These are phyloP conservation scores for Medicago lupulina DNA, from an alignment of 306 rosid species.

Conservation along the genomic window DNA sequence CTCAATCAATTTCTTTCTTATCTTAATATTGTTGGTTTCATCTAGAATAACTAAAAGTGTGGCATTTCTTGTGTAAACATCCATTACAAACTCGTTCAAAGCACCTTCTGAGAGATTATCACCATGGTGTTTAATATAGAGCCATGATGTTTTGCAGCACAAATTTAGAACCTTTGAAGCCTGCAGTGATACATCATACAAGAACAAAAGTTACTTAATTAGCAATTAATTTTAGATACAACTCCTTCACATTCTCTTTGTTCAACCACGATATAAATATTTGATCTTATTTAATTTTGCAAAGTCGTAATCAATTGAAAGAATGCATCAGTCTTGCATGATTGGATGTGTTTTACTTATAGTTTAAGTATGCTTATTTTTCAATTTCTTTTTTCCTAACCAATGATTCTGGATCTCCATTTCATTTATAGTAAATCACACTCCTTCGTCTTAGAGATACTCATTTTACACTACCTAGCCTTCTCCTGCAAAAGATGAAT, in stretches of 20 bases:
- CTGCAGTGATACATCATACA: slow-evolving; percentile 51
- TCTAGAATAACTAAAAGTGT: slow-evolving; percentile 72
- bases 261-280: slow-evolving; percentile 25
- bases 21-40: slow-evolving; percentile 53
- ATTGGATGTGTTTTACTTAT: not conserved
- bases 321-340: not conserved
- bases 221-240: slow-evolving; percentile 11
- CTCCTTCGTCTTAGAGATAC: too few relatives aligned
- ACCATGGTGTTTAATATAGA: slow-evolving; percentile 59
- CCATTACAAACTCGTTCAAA: slow-evolving; percentile 55
- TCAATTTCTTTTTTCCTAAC: not conserved
- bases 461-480: not conserved
- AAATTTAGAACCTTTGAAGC: slow-evolving; percentile 74
- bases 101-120: slow-evolving; percentile 55
- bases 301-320: slow-evolving; percentile 16
- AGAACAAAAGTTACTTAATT: slow-evolving; percentile 28
- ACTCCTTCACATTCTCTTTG: slow-evolving; percentile 29
- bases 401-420: not conserved
- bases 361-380: slow-evolving; percentile 2
- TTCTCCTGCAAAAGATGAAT: too few relatives aligned
- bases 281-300: not conserved
- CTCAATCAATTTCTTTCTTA: slow-evolving; percentile 48
- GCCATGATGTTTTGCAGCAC: slow-evolving; percentile 77
- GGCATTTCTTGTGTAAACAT: slow-evolving; percentile 63
- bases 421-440: not conserved